Percentiles rank a stretch among this genome's conserved stretches.
phyloP scores from a whole-genome alignment of 768 basidiomycete species.

The Russula foetens region DNA sequence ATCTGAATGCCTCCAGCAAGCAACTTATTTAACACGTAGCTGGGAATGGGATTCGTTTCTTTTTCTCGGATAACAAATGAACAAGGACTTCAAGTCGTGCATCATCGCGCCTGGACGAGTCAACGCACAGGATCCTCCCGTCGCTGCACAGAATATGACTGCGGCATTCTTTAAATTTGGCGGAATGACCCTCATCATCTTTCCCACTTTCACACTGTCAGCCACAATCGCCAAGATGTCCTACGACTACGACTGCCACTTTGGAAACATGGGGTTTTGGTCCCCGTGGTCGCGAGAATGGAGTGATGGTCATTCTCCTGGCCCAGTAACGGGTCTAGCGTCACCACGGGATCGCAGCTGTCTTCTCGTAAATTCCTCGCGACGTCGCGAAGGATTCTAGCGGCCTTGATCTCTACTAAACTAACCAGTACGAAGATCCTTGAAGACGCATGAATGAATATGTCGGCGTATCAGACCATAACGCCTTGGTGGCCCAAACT shows the following conservation, averaged over 20 bases:
- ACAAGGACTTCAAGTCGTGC: background rate
- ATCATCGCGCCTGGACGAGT: constrained; percentile 8
- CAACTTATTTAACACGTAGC: background rate
- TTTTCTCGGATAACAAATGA: background rate
- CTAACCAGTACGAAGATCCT: constrained; percentile 7
- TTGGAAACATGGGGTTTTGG: constrained; percentile 28
- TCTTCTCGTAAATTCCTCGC: constrained; percentile 43
- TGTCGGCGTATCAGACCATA: constrained; percentile 12
- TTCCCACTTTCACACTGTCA: background rate
- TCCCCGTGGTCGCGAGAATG: constrained; percentile 27
- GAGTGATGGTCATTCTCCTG: constrained; percentile 28
- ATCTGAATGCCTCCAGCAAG: too few relatives aligned
- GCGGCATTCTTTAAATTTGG: background rate
- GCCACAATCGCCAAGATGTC: background rate
- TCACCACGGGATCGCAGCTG: constrained; percentile 32
- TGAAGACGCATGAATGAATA: constrained; percentile 5
- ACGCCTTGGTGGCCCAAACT: constrained; percentile 1
- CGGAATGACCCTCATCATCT: background rate
- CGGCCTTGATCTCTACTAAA: background rate
- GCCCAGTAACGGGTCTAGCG: constrained; percentile 36
- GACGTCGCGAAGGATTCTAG: background rate
- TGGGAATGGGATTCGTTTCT: background rate
- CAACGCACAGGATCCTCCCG: too few relatives aligned
- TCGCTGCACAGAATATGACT: background rate
- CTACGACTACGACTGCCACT: constrained; percentile 37